Evolutionary conservation across 108 stramenopile genomes (phyloP).

Genomic region (Nitzschia sp.): DNA sequence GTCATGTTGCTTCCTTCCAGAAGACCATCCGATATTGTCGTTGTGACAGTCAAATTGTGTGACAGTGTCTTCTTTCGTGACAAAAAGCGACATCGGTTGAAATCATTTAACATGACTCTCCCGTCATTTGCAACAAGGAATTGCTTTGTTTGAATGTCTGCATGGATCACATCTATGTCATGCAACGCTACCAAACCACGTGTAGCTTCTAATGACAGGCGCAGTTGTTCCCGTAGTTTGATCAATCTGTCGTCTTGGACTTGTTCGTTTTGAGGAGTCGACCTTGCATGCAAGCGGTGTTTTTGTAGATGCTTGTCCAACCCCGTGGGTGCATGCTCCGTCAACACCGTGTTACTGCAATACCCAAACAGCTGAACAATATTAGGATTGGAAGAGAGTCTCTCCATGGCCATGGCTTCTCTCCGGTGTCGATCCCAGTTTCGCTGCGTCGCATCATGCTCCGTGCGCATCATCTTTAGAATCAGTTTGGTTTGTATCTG

Average conservation of each 20-base stretch:
- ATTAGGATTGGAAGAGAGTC: slow-evolving; percentile 52
- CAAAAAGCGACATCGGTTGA: slow-evolving; percentile 85
- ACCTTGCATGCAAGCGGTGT: slow-evolving; percentile 21
- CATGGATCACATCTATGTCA: slow-evolving; percentile 64
- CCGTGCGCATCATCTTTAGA: slow-evolving; percentile 73
- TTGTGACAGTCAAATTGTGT: neutral
- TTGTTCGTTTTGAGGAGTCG: neutral
- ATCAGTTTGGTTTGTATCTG: slow-evolving; percentile 39
- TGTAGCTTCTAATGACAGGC: slow-evolving; percentile 62
- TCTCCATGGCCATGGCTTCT: slow-evolving; percentile 80
- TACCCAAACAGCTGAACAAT: slow-evolving; percentile 68
- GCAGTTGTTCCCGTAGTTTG: slow-evolving; percentile 43
- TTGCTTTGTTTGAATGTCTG: slow-evolving; percentile 76
- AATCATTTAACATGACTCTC: slow-evolving; percentile 75
- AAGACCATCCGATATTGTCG: neutral
- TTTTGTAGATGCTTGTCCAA: slow-evolving; percentile 42
- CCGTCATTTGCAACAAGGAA: slow-evolving; percentile 56
- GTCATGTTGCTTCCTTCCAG: neutral
- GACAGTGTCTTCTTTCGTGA: slow-evolving; percentile 30
- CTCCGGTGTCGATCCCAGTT: slow-evolving; percentile 85
- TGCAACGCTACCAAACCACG: slow-evolving; percentile 56
- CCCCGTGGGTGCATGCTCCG: slow-evolving; percentile 60
- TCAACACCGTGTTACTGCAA: slow-evolving; percentile 78
- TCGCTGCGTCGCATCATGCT: slow-evolving; percentile 63
- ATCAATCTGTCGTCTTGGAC: slow-evolving; percentile 2